A percentile compares a stretch with the other conserved stretches of the same genome.
phyloP scores from a whole-genome alignment of 169 alveolate genomes.

The Eimeria zaria region DNA sequence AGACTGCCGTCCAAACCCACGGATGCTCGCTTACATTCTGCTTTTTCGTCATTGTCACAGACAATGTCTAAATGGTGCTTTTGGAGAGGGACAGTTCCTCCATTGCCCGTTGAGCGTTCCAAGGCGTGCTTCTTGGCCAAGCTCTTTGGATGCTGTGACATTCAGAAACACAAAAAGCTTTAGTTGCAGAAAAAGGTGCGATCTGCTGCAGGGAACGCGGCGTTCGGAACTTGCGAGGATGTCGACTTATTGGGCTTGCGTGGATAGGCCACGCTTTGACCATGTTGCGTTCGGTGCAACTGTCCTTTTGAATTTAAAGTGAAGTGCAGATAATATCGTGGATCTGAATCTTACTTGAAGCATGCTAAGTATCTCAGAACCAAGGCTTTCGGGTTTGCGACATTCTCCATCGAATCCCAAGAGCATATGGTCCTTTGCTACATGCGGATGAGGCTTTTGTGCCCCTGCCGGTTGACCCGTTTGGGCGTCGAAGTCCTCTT shows the following conservation, averaged over 20 bases:
- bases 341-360: conserved; percentile 38
- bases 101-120: conserved; percentile 74
- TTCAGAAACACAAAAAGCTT: background rate
- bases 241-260: background rate
- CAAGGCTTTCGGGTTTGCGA: conserved; percentile 30
- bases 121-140: conserved; percentile 74
- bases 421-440: conserved; percentile 33
- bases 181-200: background rate
- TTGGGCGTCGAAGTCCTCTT: conserved; percentile 34
- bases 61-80: conserved; percentile 65
- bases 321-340: background rate
- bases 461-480: background rate
- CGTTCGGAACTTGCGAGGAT: background rate
- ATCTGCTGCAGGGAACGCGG: background rate
- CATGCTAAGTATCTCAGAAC: conserved; percentile 42
- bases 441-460: background rate
- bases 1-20: background rate
- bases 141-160: conserved; percentile 61
- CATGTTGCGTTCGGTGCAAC: background rate
- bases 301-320: background rate
- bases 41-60: conserved; percentile 43
- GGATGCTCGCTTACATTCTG: conserved; percentile 53
- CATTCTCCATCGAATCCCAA: conserved; percentile 75
- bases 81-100: conserved; percentile 43
- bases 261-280: background rate